Base-by-base conservation (phyloP, 768 basidiomycete species). In the Lactarius quietus region DNA sequence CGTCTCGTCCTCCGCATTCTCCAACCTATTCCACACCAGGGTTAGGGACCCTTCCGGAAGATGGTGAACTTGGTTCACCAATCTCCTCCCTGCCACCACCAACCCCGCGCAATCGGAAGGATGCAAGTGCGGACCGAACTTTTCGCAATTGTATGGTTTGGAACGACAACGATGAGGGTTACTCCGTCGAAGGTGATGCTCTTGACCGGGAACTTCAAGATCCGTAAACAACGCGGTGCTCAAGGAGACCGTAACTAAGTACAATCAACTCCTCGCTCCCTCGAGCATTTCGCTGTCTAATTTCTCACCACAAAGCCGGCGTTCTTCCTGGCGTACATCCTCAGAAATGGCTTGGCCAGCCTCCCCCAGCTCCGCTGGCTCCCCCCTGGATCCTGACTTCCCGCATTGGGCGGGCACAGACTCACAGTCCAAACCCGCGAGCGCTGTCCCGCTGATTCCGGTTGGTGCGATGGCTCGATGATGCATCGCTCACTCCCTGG, bases 21-120 rank as follows among this genome's bases (percentile, higher is more conserved):
- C 62, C 65, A 68, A 65, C 56, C 66, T 57, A 57, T 59, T 62
- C n/a, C 23, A 31, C 54, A 9, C 55, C 66, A 26, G 66, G 66
- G 6, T 73, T 87, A 55, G 79, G 82, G 62, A 77, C 81, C 7
- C 78, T 86, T 2, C 85, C 82, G 5, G 85, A 87, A 65, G 83
- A 78, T 57, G 72, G 76, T 9, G 83, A 85, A 62, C 71, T 82
- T 48, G 63, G 72, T 17, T 61, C 74, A 0, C 53, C 63, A 8
- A 71, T 71, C 58, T 51, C 71, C 5, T 62, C 57, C 52, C 3
- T 59, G 23, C 38, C 57, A 17, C 60, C 56, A 23, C 72, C 61
- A 6, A 45, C 60, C 2, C 74, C 70, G 52, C 73, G 70, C 20
- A 70, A 61, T 35, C 73, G 71, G 59, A 70, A 65, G 66, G 65